Evolutionary conservation across 345 rosid species (phyloP), one percentile per base, ranked within the genome.

Genomic region (Murraya koenigii): DNA sequence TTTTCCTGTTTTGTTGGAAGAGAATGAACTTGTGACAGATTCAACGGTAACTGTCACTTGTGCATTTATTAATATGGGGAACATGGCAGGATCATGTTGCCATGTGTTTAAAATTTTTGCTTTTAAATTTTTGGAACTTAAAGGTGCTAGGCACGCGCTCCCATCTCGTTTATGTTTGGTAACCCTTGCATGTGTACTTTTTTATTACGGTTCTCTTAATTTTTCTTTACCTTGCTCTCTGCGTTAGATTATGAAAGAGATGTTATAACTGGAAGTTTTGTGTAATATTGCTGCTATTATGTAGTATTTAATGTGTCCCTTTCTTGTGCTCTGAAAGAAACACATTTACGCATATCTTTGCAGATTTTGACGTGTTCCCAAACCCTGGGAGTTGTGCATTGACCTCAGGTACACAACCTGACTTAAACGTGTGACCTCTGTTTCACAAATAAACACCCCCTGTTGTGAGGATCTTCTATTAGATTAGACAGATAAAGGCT

Each of bases 381-480:
- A 25, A 28, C 41, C 38, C 20, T 3, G 0, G 44, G 74, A 32
- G 61, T 54, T 54, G 11, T 49, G 19, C n/a, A 8, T 70, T 54
- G 74, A 71, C 36, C 30, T 32, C 44, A 71, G 74, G 74, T 32
- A 52, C 20, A 71, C 19, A 49, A 32, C 59, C 56, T 26, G 70
- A 38, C 61, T 28, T 49, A 69, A 41, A 28, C 61, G 20, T 49
- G 39, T 69, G 7, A 69, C 14, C 39, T 69, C 25, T 44, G 23
- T 49, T 8, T 28, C 19, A 10, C 32, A 6, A 32, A 35, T 30
- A 63, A 30, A 33, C 7, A 15, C n/a, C 38, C 38, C 38, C 23
- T 64, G 67, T 32, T 17, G 67, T 19, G 20, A 64, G 39, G 23
- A 64, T 25, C 67, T 32, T 33, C 22, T 5, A 17, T 30, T 62